Percentiles rank a stretch among this genome's conserved stretches.
These are phyloP conservation scores for Xylaria sp. DNA, from an alignment of 2,329 filamentous ascomycete genomes.

Conservation along the genomic window DNA sequence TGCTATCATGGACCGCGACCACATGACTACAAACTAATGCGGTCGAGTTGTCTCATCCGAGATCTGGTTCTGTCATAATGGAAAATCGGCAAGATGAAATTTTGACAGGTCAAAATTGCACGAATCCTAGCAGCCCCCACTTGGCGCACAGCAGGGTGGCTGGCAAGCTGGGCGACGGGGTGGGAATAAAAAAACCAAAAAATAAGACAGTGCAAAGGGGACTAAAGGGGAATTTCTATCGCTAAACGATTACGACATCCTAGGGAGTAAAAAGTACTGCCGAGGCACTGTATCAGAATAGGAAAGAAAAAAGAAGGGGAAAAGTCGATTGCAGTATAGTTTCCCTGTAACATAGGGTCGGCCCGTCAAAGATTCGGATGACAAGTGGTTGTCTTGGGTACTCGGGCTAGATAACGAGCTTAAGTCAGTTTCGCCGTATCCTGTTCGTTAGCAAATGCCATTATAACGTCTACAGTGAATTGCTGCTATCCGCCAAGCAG, in stretches of 20 bases:
- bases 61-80: constrained; percentile 13
- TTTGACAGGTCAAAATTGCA: constrained; percentile 31
- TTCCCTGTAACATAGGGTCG: too few relatives aligned
- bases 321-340: too few relatives aligned
- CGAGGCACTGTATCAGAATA: too few relatives aligned
- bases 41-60: constrained; percentile 32
- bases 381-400: not conserved
- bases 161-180: not conserved
- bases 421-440: not conserved
- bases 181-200: not conserved
- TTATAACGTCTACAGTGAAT: not conserved
- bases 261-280: not conserved
- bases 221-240: not conserved
- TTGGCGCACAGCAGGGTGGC: constrained; percentile 21
- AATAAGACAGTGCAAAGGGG: not conserved
- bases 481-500: not conserved
- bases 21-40: constrained; percentile 38
- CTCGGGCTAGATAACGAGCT: too few relatives aligned
- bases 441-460: not conserved
- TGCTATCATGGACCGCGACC: constrained; percentile 12
- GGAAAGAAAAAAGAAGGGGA: too few relatives aligned
- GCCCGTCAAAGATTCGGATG: too few relatives aligned
- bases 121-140: constrained; percentile 28
- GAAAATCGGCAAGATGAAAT: constrained; percentile 15
- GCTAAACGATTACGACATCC: not conserved